A percentile compares a stretch with the other conserved stretches of the same genome.
phyloP scores from a whole-genome alignment of 2,329 filamentous ascomycete genomes.

The Ceratocystis cacaofunesta region DNA sequence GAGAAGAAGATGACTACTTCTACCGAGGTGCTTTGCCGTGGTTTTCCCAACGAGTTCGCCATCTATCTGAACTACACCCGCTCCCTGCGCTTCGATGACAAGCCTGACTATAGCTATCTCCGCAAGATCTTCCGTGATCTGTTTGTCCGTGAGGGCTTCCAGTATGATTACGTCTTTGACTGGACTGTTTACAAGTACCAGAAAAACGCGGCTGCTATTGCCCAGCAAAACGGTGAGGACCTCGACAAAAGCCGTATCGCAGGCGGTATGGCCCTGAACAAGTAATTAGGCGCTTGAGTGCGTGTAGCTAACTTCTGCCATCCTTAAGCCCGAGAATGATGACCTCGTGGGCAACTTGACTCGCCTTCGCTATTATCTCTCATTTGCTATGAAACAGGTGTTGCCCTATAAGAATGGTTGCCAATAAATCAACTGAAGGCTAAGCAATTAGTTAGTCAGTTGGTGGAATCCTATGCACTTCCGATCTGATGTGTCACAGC shows the following conservation, averaged over 20 bases:
- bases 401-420: background rate
- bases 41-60: conserved; percentile 98
- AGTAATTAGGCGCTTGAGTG: conserved; percentile 25
- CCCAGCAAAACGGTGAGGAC: conserved; percentile 58
- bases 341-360: background rate
- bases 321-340: background rate
- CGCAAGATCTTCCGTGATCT: conserved; percentile 99
- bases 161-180: conserved; percentile 99
- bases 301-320: background rate
- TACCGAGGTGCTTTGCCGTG: conserved; percentile 94
- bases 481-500: background rate
- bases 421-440: background rate
- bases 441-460: background rate
- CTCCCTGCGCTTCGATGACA: conserved; percentile 96
- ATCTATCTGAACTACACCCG: conserved; percentile 99
- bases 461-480: background rate
- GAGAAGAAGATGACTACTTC: conserved; percentile 99
- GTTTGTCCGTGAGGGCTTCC: conserved; percentile 96
- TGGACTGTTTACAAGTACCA: conserved; percentile 99
- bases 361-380: background rate
- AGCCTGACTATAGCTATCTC: conserved; percentile 98
- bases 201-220: conserved; percentile 94
- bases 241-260: conserved; percentile 62
- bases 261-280: conserved; percentile 49
- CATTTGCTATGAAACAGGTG: background rate